Evolutionary conservation across 306 rosid genomes (phyloP), one percentile per base, ranked within the genome.

Genomic region (Glycyrrhiza uralensis): DNA sequence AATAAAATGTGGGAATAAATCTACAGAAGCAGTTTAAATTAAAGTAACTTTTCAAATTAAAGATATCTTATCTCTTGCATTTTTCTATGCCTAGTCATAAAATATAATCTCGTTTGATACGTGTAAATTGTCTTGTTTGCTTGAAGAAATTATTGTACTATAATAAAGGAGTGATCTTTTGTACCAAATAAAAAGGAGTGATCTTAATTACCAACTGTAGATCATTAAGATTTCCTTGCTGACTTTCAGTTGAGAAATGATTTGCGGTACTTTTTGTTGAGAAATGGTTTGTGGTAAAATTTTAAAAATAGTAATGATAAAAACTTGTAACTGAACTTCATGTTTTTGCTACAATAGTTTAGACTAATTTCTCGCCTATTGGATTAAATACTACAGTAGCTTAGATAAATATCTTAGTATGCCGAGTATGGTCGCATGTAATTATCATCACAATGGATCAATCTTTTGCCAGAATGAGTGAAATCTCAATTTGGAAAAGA

Each of bases 151-250:
- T 15, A 2, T 8, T 26, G 41, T 7, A 74, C 45, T 20, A 51
- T 36, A 26, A 20, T 38, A 23, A 17, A 62, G 19, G 39, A 66
- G 56, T 38, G 15, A 20, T 49, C n/a, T 36, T 68, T 13, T 49
- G 42, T 36, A 74, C 4, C 23, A 24, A 24, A 62, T 39, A 24
- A 28, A 50, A 65, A 52, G 24, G 20, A 61, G 29, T 44, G 13
- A 52, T 68, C 47, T 66, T 79, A 54, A 65, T 35, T 72, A 75
- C 51, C 72, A 41, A 32, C 49, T 22, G 38, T 59, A 50, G 47
- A 52, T 47, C 26, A 32, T 4, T 66, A 52, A 42, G 55, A 24
- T 10, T 41, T 72, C 22, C 2, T 11, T 61, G 65, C 66, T 11
- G 4, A 33, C 18, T 56, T 51, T 66, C 17, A 65, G 74, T 45